Evolutionary conservation across 2,329 filamentous ascomycete genomes (phyloP), one percentile per base, ranked within the genome.

Genomic region (Cladosporium sp.): DNA sequence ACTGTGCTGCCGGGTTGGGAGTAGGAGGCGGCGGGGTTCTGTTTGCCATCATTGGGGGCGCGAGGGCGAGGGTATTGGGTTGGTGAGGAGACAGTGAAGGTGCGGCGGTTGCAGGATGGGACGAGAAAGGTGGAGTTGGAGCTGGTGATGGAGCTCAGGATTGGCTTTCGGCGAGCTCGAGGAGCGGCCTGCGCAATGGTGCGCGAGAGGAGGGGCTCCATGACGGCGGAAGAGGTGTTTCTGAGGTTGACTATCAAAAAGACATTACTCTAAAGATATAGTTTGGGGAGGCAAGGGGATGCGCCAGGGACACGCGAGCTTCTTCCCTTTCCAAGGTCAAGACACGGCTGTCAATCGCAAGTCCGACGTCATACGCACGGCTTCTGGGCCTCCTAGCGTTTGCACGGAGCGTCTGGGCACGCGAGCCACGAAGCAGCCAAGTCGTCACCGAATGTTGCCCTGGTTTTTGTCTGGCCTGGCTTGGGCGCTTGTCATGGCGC

Each of bases 1-100:
- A 76, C 60, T 10, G 74, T 63, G 1, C 61, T 57, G 0, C 72
- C 72, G 9, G 64, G 60, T 38, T 38, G 64, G 11, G 61, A 61
- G 58, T 69, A 63, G 38, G 61, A 67, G 55, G 56, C 63, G 52
- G 63, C 61, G 19, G 41, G 42, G 54, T 50, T 35, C 11, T 46
- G 22, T 33, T 52, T 46, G 43, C 34, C 43, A 22, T 44, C 42
- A 41, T 45, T 46, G 43, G 53, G 43, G 38, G 49, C 44, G 38
- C 55, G 48, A 5, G 48, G 48, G n/a, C 48, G 48, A 22, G 48
- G 48, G 19, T 34, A 31, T 8, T 43, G 10, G 3, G 32, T n/a
- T 14, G 53, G 2, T 10, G 32, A n/a, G 9, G 46, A 38, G 32
- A 42, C 14, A 10, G 28, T n/a, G 14, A 53, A 45, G 6, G 46